Evolutionary conservation across 768 basidiomycete genomes (phyloP).

Genomic region (Kwoniella heveanensis): DNA sequence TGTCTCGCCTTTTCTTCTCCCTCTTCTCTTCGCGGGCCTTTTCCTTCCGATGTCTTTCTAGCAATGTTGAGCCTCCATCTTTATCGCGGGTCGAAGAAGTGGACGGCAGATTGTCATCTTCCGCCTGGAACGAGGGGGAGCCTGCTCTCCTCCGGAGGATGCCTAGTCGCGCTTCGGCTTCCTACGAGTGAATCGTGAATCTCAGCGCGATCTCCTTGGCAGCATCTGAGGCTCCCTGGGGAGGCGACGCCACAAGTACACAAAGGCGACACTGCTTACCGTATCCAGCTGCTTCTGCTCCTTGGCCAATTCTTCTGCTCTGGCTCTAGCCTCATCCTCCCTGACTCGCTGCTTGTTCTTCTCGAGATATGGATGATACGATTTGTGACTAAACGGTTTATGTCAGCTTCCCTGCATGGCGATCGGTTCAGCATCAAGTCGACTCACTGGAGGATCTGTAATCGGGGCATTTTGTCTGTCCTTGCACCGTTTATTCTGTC

Average conservation of each 20-base stretch:
- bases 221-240: too few species aligned
- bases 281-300: slow-evolving; percentile 51
- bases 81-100: slow-evolving; percentile 27
- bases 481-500: background rate
- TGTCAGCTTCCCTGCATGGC: background rate
- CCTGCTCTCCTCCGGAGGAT: slow-evolving; percentile 47
- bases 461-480: slow-evolving; percentile 49
- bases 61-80: slow-evolving; percentile 13
- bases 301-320: slow-evolving; percentile 42
- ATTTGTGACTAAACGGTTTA: slow-evolving; percentile 50
- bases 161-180: slow-evolving; percentile 47
- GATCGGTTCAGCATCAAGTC: background rate
- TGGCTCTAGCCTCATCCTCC: slow-evolving; percentile 55
- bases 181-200: too few species aligned
- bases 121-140: slow-evolving; percentile 29
- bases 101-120: slow-evolving; percentile 45
- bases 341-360: slow-evolving; percentile 57
- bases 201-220: too few species aligned
- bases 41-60: slow-evolving; percentile 38
- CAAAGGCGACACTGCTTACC: too few species aligned
- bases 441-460: slow-evolving; percentile 55
- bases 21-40: slow-evolving; percentile 47
- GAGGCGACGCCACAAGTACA: too few species aligned
- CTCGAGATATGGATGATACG: slow-evolving; percentile 57
- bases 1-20: slow-evolving; percentile 44